Evolutionary conservation across 352 stramenopile genomes (phyloP).

Genomic region (Phytopythium delawarense): DNA sequence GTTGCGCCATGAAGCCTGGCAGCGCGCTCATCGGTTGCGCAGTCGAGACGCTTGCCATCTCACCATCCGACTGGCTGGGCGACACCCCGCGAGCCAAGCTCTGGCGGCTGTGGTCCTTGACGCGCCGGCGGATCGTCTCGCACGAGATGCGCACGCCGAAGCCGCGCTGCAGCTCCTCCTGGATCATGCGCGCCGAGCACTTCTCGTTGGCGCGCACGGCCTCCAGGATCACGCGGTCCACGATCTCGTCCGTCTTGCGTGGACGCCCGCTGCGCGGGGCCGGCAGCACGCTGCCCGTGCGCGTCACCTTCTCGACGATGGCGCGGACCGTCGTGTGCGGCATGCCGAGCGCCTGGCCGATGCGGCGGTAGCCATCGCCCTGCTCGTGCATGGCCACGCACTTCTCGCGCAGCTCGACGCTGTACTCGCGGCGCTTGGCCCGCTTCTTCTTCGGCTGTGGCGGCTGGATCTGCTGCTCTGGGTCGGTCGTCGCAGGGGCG

Average conservation of each 20-base stretch:
- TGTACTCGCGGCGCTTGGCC: slow-evolving; percentile 53
- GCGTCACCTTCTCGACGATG: slow-evolving; percentile 60
- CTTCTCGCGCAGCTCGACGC: slow-evolving; percentile 44
- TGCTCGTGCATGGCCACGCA: slow-evolving; percentile 48
- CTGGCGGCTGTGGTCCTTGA: slow-evolving; percentile 56
- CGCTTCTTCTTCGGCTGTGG: slow-evolving; percentile 10
- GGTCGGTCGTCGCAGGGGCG: background rate
- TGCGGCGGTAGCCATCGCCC: slow-evolving; percentile 55
- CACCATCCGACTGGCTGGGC: too few species aligned
- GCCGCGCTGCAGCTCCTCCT: slow-evolving; percentile 39
- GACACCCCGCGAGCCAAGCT: slow-evolving; percentile 3
- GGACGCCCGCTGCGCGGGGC: slow-evolving; percentile 51
- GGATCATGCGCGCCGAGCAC: slow-evolving; percentile 53
- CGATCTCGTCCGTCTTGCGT: slow-evolving; percentile 57
- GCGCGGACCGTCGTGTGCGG: slow-evolving; percentile 67
- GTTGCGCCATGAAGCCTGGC: background rate
- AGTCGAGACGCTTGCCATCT: too few species aligned
- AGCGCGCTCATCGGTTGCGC: background rate
- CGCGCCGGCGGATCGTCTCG: slow-evolving; percentile 62
- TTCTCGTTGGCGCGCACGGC: slow-evolving; percentile 52
- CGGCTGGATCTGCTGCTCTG: background rate
- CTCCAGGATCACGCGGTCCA: slow-evolving; percentile 64
- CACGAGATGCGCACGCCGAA: slow-evolving; percentile 60
- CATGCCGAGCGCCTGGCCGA: slow-evolving; percentile 57
- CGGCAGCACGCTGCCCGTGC: slow-evolving; percentile 43